These are phyloP conservation scores for Knoxia roxburghii DNA, from an alignment of 257 asterid species.

Conservation along the genomic window DNA sequence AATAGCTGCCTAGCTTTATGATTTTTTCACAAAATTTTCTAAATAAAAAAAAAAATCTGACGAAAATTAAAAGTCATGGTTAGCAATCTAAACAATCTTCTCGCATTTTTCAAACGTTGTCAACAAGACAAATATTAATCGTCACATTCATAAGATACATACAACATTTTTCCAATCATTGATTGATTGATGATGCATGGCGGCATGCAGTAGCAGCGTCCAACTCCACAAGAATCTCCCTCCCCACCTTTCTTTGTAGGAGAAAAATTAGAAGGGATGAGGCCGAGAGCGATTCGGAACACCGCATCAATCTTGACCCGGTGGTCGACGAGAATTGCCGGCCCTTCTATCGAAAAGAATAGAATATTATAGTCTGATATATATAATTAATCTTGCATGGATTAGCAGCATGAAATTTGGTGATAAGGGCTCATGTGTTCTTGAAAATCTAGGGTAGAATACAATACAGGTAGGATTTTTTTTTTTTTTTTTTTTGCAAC, in stretches of 20 bases:
- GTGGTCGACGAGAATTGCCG: conserved; percentile 57
- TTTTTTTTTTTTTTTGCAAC: no score
- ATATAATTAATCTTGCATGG: neutral
- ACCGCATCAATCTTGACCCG: no score
- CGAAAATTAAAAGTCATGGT: conserved; percentile 3
- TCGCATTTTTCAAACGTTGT: conserved; percentile 18
- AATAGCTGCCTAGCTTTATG: neutral
- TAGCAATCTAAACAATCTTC: conserved; percentile 7
- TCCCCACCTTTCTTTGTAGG: no score
- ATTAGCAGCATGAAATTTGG: neutral
- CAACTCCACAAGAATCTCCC: no score
- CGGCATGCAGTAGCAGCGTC: neutral
- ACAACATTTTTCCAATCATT: conserved; percentile 16
- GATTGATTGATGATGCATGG: neutral
- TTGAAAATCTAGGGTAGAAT: neutral
- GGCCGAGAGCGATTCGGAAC: no score
- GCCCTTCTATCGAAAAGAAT: conserved; percentile 46
- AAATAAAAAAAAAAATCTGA: neutral
- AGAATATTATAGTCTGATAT: no score
- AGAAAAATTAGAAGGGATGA: no score
- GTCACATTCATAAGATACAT: conserved; percentile 29
- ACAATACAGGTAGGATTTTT: conserved; percentile 13
- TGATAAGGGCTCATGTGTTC: neutral
- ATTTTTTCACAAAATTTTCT: conserved; percentile 9
- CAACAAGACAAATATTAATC: conserved; percentile 10